Conservation (phyloP, 148 eudicot species). For the Cornus florida region DNA sequence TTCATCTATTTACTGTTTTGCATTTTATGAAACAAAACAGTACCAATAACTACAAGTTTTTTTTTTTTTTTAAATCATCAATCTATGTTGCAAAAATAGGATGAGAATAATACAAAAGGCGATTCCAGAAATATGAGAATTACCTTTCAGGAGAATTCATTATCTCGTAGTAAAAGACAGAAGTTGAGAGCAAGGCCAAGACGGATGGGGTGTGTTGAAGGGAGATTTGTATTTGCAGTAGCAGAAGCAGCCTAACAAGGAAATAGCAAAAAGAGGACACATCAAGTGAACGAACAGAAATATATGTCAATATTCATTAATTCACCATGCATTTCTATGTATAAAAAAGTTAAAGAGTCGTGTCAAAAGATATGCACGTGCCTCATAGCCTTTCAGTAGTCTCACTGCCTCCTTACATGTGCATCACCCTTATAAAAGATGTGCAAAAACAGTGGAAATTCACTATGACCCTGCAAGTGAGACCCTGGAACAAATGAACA, state of each 20-base stretch:
- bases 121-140: conserved; percentile 27
- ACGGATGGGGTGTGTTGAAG: conserved; percentile 85
- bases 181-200: conserved; percentile 98
- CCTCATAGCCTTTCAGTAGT: conserved; percentile 85
- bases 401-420: background rate
- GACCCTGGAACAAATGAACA: too few species aligned
- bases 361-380: conserved; percentile 23
- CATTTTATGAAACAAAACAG: background rate
- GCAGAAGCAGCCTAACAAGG: conserved; percentile 75
- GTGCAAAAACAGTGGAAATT: too few species aligned
- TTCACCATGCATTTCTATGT: too few species aligned
- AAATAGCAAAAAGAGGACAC: conserved; percentile 13
- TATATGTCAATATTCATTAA: background rate
- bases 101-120: background rate
- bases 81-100: background rate
- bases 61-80: background rate
- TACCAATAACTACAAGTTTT: too few species aligned
- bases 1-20: background rate
- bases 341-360: too few species aligned
- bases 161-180: conserved; percentile 94
- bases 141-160: conserved; percentile 39
- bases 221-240: conserved; percentile 32
- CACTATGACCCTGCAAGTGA: too few species aligned
- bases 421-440: background rate
- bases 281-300: background rate